Evolutionary conservation across 257 asterid genomes (phyloP).

Genomic region (Nicotiana tabacum): DNA sequence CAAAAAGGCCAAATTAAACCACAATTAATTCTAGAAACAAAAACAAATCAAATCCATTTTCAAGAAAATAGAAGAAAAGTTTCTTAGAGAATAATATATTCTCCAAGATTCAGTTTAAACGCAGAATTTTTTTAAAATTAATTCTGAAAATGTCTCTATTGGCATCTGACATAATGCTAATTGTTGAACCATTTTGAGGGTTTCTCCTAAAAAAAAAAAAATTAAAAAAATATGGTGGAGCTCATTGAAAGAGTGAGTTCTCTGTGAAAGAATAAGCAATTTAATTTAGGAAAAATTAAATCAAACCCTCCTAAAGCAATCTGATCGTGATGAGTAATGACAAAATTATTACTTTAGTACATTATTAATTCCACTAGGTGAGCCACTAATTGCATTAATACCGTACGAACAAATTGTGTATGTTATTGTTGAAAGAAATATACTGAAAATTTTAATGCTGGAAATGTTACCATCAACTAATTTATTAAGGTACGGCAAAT

Average conservation of each 20-base stretch:
- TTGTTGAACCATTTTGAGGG: neutral
- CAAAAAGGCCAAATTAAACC: too few relatives aligned
- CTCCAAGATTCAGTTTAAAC: too few relatives aligned
- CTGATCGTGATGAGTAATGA: neutral
- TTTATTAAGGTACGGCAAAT: neutral
- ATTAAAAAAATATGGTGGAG: too few relatives aligned
- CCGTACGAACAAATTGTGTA: neutral
- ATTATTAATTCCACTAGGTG: neutral
- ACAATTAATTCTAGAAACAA: too few relatives aligned
- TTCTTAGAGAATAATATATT: too few relatives aligned
- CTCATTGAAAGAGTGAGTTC: too few relatives aligned
- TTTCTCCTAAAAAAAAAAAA: too few relatives aligned
- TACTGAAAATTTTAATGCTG: neutral
- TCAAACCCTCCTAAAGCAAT: neutral
- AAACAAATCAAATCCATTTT: too few relatives aligned
- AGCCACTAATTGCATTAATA: neutral
- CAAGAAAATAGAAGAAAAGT: too few relatives aligned
- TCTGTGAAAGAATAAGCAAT: neutral
- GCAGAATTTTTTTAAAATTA: too few relatives aligned
- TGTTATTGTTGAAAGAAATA: neutral
- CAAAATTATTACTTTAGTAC: neutral
- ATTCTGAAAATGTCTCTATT: too few relatives aligned
- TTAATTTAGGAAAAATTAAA: neutral
- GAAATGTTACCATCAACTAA: neutral
- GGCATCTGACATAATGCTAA: too few relatives aligned